Evolutionary conservation across 768 basidiomycete species (phyloP).

Genomic region (Amanita subjunquillea): DNA sequence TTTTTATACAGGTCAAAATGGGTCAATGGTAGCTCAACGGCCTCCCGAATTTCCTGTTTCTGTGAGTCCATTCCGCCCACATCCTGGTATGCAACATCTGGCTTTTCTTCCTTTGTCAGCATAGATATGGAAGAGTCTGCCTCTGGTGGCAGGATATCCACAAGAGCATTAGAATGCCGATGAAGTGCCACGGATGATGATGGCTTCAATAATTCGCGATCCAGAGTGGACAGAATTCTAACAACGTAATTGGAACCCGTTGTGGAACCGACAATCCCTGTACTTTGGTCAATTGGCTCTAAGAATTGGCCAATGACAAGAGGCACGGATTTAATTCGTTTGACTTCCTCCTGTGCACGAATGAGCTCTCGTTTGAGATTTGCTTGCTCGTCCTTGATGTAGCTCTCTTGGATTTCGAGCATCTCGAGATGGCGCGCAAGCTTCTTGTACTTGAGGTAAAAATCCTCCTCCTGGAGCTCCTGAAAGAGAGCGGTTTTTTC

Average conservation of each 20-base stretch:
- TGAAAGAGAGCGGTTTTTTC: conserved; percentile 85
- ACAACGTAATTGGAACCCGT: conserved; percentile 99
- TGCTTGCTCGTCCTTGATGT: conserved; percentile 97
- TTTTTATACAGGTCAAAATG: conserved; percentile 98
- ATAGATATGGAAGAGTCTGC: conserved; percentile 96
- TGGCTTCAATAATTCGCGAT: conserved; percentile 94
- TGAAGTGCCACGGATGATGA: conserved; percentile 98
- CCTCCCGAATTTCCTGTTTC: conserved; percentile 98
- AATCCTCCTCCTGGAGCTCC: conserved; percentile 84
- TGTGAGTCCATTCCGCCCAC: conserved; percentile 96
- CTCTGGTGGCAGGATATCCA: conserved; percentile 97
- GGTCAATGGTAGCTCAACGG: conserved; percentile 92
- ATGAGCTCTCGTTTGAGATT: conserved; percentile 97
- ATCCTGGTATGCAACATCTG: conserved; percentile 88
- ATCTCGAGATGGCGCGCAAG: conserved; percentile 92
- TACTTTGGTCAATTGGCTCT: conserved; percentile 96
- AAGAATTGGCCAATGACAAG: conserved; percentile 99
- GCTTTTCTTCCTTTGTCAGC: conserved; percentile 90
- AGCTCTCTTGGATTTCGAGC: conserved; percentile 88
- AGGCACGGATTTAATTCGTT: conserved; percentile 97
- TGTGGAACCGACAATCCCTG: conserved; percentile 94
- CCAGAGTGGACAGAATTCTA: conserved; percentile 91
- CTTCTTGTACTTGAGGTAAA: conserved; percentile 97
- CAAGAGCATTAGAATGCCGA: conserved; percentile 95
- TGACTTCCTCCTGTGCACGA: conserved; percentile 98